Evolutionary conservation across 371 early-diverging fungal species (phyloP).

Genomic region (Furculomyces boomerangus): DNA sequence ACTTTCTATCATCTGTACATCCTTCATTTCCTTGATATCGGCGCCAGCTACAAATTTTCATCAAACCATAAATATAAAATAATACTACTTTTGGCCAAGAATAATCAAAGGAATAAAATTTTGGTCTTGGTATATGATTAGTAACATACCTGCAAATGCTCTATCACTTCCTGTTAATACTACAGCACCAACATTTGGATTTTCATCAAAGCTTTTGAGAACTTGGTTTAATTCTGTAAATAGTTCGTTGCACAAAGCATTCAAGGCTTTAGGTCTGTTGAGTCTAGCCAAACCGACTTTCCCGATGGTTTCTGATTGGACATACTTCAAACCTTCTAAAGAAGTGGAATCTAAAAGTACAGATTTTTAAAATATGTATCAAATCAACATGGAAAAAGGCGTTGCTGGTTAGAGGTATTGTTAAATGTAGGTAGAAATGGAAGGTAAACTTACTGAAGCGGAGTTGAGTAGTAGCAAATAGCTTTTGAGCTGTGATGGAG

Average conservation of each 20-base stretch:
- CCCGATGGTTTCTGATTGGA: conserved; percentile 59
- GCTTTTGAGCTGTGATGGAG: neutral
- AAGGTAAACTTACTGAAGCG: neutral
- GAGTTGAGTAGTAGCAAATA: neutral
- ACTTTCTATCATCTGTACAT: conserved; percentile 62
- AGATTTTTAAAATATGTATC: too few species aligned
- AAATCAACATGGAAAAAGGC: too few species aligned
- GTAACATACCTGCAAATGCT: conserved; percentile 55
- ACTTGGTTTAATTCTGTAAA: conserved; percentile 83
- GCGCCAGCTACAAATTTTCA: conserved; percentile 60
- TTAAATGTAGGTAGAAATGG: too few species aligned
- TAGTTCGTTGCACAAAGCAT: conserved; percentile 86
- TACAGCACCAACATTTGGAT: conserved; percentile 68
- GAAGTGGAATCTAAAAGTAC: neutral
- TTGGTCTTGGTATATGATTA: conserved; percentile 17
- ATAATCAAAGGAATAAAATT: too few species aligned
- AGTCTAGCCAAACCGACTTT: conserved; percentile 77
- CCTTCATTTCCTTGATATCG: conserved; percentile 97
- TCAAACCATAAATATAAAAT: neutral
- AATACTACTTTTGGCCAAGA: neutral
- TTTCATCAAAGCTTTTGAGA: conserved; percentile 57
- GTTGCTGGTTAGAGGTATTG: too few species aligned
- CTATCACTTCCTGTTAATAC: conserved; percentile 90
- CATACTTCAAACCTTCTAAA: conserved; percentile 12
- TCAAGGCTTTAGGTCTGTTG: conserved; percentile 90